Evolutionary conservation across 208 protist species (phyloP), one percentile per base, ranked within the genome.

Genomic region (Wallacemonas sp.): DNA sequence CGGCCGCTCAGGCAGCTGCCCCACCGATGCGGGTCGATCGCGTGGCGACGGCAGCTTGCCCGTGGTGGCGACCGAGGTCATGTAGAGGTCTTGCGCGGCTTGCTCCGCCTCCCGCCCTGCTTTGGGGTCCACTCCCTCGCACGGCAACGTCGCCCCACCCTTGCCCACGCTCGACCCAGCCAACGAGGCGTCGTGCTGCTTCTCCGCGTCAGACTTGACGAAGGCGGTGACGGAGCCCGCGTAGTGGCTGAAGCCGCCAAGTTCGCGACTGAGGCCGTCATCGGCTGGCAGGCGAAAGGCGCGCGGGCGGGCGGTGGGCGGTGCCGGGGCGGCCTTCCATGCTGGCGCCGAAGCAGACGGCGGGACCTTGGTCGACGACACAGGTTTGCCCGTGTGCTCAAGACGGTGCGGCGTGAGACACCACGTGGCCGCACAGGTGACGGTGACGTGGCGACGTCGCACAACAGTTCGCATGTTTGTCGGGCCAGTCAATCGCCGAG

Each of bases 141-240:
- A 94, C 17, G 89, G 85, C n/a, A 92, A 62, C 22, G 66, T 38
- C 21, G 66, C 65, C 17, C 26, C 64, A 4, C 33, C 68, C 24
- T 21, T 50, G 42, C 17, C 59, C 39, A n/a, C 33, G 27, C n/a
- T 62, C 48, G 15, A n/a, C 24, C 30, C 46, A 17, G 61, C 53
- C 24, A 60, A 41, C 8, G 66, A 13, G 1, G 67, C 34, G 33
- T 53, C 54, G 13, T 8, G 34, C 44, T 68, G 53, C 34, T 79
- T 79, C 39, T 87, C 74, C 21, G 60, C 63, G 5, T 73, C 69
- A 10, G 79, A 71, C 58, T 89, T 91, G 71, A 92, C 63, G 33
- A 94, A 94, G 27, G 78, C 89, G 8, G 83, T 82, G 57, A 94
- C 77, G n/a, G 89, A 89, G n/a, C 89, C 89, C 27, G 73, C 85